Percentiles rank a stretch among this genome's conserved stretches.
These are phyloP conservation scores for Mycena capillaripes DNA, from an alignment of 768 basidiomycete genomes.

Conservation along the genomic window DNA sequence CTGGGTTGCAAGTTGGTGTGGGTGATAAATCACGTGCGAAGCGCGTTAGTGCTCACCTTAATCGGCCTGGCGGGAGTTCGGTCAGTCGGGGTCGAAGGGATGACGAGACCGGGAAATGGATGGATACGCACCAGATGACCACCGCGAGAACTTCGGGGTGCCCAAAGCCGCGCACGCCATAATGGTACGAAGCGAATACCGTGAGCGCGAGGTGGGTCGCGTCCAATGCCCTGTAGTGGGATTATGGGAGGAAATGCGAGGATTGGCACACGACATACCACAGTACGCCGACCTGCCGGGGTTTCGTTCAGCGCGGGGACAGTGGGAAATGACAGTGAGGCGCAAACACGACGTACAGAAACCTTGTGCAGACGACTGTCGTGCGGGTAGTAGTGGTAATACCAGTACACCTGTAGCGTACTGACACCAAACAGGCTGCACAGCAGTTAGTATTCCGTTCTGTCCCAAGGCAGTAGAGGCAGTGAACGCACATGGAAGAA, in stretches of 20 bases:
- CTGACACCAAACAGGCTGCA: slow-evolving; percentile 32
- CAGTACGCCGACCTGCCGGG: slow-evolving; percentile 22
- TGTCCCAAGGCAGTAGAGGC: background rate
- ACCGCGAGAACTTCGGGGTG: slow-evolving; percentile 39
- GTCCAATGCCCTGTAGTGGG: slow-evolving; percentile 16
- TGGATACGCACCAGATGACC: slow-evolving; percentile 47
- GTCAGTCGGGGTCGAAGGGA: background rate
- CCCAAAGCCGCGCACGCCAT: slow-evolving; percentile 54
- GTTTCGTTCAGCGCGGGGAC: background rate
- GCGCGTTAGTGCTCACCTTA: slow-evolving; percentile 41
- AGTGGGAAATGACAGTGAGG: background rate
- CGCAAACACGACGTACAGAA: slow-evolving; percentile 12
- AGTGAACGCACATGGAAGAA: slow-evolving; percentile 26
- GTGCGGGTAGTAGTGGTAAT: slow-evolving; percentile 33
- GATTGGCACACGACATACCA: background rate
- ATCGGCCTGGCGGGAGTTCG: slow-evolving; percentile 45
- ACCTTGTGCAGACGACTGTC: slow-evolving; percentile 20
- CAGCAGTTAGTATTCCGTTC: background rate
- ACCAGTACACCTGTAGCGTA: slow-evolving; percentile 32
- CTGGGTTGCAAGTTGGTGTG: slow-evolving; percentile 37
- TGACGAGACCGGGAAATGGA: too few relatives aligned
- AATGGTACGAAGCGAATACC: slow-evolving; percentile 52
- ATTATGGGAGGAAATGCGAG: background rate
- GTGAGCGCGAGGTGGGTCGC: slow-evolving; percentile 46
- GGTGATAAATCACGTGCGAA: background rate